phyloP scores from a whole-genome alignment of 2,329 filamentous ascomycete species.

The Mollisia scopiformis region DNA sequence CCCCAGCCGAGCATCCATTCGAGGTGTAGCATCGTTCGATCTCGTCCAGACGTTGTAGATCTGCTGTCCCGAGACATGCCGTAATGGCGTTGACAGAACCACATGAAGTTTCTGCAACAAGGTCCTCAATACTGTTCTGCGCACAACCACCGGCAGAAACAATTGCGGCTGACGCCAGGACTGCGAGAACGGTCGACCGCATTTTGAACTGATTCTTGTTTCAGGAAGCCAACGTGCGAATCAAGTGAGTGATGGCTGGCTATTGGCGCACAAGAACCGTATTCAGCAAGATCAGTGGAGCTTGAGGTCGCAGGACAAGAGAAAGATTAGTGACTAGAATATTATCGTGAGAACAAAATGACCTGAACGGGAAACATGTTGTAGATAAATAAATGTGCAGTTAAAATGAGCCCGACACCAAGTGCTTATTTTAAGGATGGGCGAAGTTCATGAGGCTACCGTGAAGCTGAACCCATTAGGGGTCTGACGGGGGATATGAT shows the following conservation, averaged over 20 bases:
- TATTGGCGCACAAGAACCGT: background rate
- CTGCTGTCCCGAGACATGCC: conserved; percentile 23
- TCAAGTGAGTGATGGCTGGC: background rate
- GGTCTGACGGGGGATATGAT: background rate
- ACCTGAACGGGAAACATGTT: conserved; percentile 3
- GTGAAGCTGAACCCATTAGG: background rate
- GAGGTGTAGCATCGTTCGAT: conserved; percentile 29
- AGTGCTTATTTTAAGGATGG: conserved; percentile 4
- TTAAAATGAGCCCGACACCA: conserved; percentile 1
- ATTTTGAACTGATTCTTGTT: too few relatives aligned
- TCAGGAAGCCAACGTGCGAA: too few relatives aligned
- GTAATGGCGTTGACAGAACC: conserved; percentile 22
- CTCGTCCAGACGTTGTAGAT: conserved; percentile 20
- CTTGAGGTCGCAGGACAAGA: background rate
- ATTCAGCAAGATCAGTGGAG: background rate
- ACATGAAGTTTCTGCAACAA: conserved; percentile 26
- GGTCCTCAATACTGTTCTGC: conserved; percentile 23
- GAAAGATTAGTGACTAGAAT: background rate
- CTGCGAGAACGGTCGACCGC: conserved; percentile 23
- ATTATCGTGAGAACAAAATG: background rate
- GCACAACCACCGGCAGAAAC: conserved; percentile 25
- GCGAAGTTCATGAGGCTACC: conserved; percentile 4
- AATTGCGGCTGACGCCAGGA: conserved; percentile 22
- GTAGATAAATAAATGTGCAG: conserved; percentile 14
- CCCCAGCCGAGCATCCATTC: conserved; percentile 25